Base-by-base conservation (phyloP, 805 yeast species). In the Starmerella scarabaei region DNA sequence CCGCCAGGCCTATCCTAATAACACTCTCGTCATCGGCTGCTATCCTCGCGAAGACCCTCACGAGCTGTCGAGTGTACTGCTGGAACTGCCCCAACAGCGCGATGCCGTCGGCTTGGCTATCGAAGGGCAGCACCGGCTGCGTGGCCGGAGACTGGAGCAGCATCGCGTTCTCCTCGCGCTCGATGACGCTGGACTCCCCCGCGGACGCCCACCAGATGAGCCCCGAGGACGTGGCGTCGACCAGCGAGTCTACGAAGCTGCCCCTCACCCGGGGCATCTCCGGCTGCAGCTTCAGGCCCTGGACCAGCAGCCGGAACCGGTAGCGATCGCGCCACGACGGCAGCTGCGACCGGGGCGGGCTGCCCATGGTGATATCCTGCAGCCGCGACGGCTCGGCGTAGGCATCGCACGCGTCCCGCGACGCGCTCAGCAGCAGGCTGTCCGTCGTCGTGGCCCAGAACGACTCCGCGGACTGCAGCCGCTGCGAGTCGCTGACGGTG, bases 151-250 rank as follows among this genome's bases (percentile, higher is more conserved):
- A 18, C 15, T 45, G 33, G n/a, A 46, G 37, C 9, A 50, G 47
- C 34, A 38, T 40, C 1, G 38, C 35, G 17, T 38, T 42, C 15
- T 42, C 48, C 7, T 41, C 45, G 3, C 47, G 49, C 15, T 62
- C 60, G 17, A 60, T 53, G 19, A 56, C 57, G 14, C 64, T 62
- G 30, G 68, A 65, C 43, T 76, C 80, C 7, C 91, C 93, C 1
- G 91, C 88, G 23, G 80, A 70, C 3, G 93, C 93, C 84, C 88
- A 81, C 91, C 91, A 81, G 17, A 80, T 62, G 43, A 80, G 69
- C 1, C 85, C 85, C 39, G 41, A 49, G 3, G 47, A 40, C 4
- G 47, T 35, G 14, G 49, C 29, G 17, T 50, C 54, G 4, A 47
- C 41, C 2, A 50, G 19, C 11, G 43, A 20, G 30, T 52, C 55